phyloP scores from a whole-genome alignment of 208 protist species.

The Plasmodiophora brassicae region DNA sequence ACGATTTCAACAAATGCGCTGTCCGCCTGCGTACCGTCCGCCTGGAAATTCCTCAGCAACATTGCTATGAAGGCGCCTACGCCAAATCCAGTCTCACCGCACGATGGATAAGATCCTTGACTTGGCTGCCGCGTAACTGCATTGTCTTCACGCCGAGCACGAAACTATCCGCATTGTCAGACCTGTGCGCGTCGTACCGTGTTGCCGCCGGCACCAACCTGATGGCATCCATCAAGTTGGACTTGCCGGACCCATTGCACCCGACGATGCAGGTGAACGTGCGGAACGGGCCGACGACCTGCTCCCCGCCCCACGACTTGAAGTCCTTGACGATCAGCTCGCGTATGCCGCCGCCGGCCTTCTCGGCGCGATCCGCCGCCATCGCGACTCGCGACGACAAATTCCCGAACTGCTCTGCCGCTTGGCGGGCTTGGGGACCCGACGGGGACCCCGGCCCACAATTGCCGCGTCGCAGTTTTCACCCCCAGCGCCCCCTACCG shows the following conservation, averaged over 20 bases:
- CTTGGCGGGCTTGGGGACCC: too few species aligned
- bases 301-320: slow-evolving; percentile 44
- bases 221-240: slow-evolving; percentile 49
- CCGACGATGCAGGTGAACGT: slow-evolving; percentile 44
- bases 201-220: slow-evolving; percentile 3
- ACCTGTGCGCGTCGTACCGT: too few species aligned
- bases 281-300: slow-evolving; percentile 43
- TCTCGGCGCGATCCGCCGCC: neutral
- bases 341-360: neutral
- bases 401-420: too few species aligned
- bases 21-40: neutral
- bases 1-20: slow-evolving; percentile 39
- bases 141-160: slow-evolving; percentile 36
- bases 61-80: neutral
- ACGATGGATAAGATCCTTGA: slow-evolving; percentile 34
- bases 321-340: slow-evolving; percentile 40
- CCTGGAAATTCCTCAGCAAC: neutral
- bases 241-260: slow-evolving; percentile 45
- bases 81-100: slow-evolving; percentile 21
- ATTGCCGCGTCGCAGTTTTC: too few species aligned
- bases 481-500: too few species aligned
- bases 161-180: neutral
- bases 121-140: slow-evolving; percentile 23
- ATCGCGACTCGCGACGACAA: neutral
- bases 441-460: too few species aligned